Evolutionary conservation across 208 protist genomes (phyloP).

Genomic region (Spongospora subterranea): DNA sequence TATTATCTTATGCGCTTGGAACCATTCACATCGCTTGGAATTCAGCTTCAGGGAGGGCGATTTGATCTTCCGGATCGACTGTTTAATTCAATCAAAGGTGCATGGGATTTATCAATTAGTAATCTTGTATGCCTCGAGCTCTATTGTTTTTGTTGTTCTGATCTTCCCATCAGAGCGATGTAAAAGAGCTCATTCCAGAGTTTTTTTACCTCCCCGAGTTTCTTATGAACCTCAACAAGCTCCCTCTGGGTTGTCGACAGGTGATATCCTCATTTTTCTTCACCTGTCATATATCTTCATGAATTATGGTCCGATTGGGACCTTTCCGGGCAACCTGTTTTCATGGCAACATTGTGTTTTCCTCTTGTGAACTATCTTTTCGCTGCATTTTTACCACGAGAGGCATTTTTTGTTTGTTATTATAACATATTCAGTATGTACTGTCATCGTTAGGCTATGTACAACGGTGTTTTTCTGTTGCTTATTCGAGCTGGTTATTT

Average conservation of each 20-base stretch:
- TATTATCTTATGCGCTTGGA: conserved; percentile 96
- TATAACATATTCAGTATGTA: too few relatives aligned
- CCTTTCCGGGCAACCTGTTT: too few relatives aligned
- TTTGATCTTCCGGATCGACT: conserved; percentile 89
- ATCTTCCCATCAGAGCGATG: conserved; percentile 55
- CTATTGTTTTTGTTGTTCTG: neutral
- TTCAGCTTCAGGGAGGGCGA: conserved; percentile 82
- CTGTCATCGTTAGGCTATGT: too few relatives aligned
- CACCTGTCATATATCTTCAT: too few relatives aligned
- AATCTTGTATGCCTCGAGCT: neutral
- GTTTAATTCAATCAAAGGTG: conserved; percentile 91
- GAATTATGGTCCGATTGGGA: too few relatives aligned
- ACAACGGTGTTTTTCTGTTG: too few relatives aligned
- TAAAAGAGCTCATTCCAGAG: conserved; percentile 94
- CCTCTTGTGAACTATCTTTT: too few relatives aligned
- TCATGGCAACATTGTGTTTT: too few relatives aligned
- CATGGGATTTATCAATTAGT: conserved; percentile 72
- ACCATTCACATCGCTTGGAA: conserved; percentile 92
- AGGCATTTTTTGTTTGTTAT: too few relatives aligned
- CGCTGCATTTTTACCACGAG: too few relatives aligned
- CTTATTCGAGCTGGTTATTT: too few relatives aligned
- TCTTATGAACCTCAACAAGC: conserved; percentile 85
- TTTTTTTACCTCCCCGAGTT: conserved; percentile 95
- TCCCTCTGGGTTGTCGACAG: conserved; percentile 88
- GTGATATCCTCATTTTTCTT: neutral